phyloP scores from a whole-genome alignment of 2,329 filamentous ascomycete species.

The Huntiella omanensis region DNA sequence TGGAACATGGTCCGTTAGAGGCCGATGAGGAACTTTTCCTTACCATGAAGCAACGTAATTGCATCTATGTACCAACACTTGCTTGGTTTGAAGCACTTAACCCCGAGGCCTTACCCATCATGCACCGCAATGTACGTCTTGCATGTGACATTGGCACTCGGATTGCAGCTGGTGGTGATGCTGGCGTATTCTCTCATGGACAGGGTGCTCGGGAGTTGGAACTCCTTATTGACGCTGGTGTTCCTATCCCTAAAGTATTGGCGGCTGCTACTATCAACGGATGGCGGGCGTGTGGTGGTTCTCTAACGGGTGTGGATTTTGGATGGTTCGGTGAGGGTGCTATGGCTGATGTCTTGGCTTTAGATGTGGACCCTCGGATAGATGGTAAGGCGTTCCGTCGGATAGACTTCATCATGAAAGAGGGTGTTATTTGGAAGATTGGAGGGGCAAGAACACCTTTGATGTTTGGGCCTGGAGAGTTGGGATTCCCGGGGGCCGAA shows the following conservation, averaged over 20 bases:
- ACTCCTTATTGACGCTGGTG: slow-evolving; percentile 30
- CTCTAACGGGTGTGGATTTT: slow-evolving; percentile 18
- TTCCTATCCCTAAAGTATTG: slow-evolving; percentile 30
- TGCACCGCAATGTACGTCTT: slow-evolving; percentile 23
- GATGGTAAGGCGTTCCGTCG: slow-evolving; percentile 25
- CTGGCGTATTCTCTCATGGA: slow-evolving; percentile 33
- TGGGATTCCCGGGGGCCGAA: neutral
- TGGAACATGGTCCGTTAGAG: slow-evolving; percentile 26
- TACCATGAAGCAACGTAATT: slow-evolving; percentile 24
- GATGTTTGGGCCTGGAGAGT: slow-evolving; percentile 3
- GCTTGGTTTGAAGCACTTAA: slow-evolving; percentile 23
- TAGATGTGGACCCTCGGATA: slow-evolving; percentile 24
- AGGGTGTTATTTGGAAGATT: slow-evolving; percentile 30
- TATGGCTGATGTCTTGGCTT: slow-evolving; percentile 31
- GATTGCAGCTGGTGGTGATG: slow-evolving; percentile 34
- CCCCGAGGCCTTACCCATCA: slow-evolving; percentile 14
- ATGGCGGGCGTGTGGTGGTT: slow-evolving; percentile 34
- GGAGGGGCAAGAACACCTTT: slow-evolving; percentile 14
- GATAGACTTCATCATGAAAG: slow-evolving; percentile 38
- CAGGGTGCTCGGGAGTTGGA: slow-evolving; percentile 34
- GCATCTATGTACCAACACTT: slow-evolving; percentile 34
- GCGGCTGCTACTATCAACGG: slow-evolving; percentile 31
- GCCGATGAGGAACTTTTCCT: slow-evolving; percentile 22
- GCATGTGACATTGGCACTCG: slow-evolving; percentile 29
- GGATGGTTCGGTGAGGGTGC: slow-evolving; percentile 30